Base-by-base conservation (phyloP, 768 basidiomycete species). In the Lactifluus pinguis region DNA sequence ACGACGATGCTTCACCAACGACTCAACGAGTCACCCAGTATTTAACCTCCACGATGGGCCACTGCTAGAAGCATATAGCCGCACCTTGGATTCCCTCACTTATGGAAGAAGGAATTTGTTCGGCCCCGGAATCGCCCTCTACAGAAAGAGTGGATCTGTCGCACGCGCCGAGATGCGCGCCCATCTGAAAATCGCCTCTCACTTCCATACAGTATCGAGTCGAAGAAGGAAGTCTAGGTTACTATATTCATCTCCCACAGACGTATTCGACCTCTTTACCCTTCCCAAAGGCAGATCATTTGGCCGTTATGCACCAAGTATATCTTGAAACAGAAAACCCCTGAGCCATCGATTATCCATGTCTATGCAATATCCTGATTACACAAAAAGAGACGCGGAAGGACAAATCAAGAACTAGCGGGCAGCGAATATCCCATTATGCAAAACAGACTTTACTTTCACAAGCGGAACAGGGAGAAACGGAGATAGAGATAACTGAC, bases 201-300 rank as follows among this genome's bases (percentile, higher is more conserved):
- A 17, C 68, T 89, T 42, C 89, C 89, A 2, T 92, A 91, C 69
- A 72, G 83, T 67, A 83, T 83, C 72, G 89, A 92, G 70, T 75
- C 85, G 21, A 70, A 80, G 50, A 81, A 86, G 61, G 81, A 83
- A 41, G 14, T 10, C 25, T 25, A 25, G 25, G 25, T 25, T 25
- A 25, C 25, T 25, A 34, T 41, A 34, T 49, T 49, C 61, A 53
- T 49, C 13, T 63, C 25, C 59, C 59, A 13, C 62, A 90, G 89
- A 83, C 83, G 1, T 72, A 83, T 21, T 72, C 90, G 53, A 82
- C 79, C n/a, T n/a, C n/a, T n/a, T n/a, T n/a, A n/a, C n/a, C 1
- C 25, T 25, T 25, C 2, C 25, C 25, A 2, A 25, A 25, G 25
- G 25, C 25, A 25, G 25, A 25, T 25, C 25, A 25, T 25, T 25